Evolutionary conservation across 23 red algal species (phyloP).

Genomic region (Gracilaria domingensis): DNA sequence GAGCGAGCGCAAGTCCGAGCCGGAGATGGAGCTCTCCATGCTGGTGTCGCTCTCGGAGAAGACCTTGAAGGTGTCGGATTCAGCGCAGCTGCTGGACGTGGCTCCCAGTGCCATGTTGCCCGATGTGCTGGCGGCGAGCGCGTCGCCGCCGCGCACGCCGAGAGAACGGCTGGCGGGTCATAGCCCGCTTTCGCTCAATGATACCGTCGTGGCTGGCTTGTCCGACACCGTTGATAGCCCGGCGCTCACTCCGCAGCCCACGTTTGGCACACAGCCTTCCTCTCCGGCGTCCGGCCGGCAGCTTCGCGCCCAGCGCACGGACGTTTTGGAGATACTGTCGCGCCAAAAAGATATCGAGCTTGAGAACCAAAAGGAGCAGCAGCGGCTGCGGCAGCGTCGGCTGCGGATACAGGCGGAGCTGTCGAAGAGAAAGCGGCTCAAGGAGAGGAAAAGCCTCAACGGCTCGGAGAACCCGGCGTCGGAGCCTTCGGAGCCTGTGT

Average conservation of each 20-base stretch:
- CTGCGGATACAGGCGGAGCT: slow-evolving; percentile 59
- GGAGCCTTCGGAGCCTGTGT: slow-evolving; percentile 38
- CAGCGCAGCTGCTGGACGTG: neutral
- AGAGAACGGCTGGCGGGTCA: neutral
- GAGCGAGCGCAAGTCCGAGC: slow-evolving; percentile 28
- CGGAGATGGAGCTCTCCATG: slow-evolving; percentile 62
- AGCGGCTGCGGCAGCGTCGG: slow-evolving; percentile 53
- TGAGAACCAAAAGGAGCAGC: slow-evolving; percentile 61
- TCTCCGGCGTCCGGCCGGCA: neutral
- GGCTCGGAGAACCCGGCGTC: slow-evolving; percentile 19
- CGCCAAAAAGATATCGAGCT: neutral
- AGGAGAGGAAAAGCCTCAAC: slow-evolving; percentile 27
- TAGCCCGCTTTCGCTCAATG: slow-evolving; percentile 12
- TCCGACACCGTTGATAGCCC: slow-evolving; percentile 5
- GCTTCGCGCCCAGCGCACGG: slow-evolving; percentile 9
- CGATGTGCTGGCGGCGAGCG: neutral
- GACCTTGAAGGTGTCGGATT: slow-evolving; percentile 36
- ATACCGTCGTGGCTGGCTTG: neutral
- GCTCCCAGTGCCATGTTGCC: neutral
- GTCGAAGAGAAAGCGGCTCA: slow-evolving; percentile 41
- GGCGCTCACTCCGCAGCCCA: slow-evolving; percentile 27
- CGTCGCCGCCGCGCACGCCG: neutral
- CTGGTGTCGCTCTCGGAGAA: slow-evolving; percentile 81
- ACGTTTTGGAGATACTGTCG: neutral
- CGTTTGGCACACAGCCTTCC: neutral